A percentile compares a stretch with the other conserved stretches of the same genome.
Evolutionary conservation across 805 yeast genomes (phyloP).

Genomic region (Torulaspora quercuum): DNA sequence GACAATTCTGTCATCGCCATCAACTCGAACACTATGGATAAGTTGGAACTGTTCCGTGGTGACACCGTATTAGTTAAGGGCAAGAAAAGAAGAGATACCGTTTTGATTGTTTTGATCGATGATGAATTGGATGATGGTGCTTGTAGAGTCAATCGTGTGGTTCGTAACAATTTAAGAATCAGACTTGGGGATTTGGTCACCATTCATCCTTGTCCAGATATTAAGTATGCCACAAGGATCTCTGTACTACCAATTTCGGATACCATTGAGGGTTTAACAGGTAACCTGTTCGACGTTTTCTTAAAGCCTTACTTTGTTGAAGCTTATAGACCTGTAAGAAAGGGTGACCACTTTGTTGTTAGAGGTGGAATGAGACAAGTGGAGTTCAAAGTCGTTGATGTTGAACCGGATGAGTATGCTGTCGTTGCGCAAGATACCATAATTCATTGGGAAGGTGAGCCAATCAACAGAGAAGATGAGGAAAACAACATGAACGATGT

Average conservation of each 20-base stretch:
- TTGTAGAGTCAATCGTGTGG: conserved; percentile 91
- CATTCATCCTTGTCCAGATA: conserved; percentile 94
- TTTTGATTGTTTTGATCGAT: conserved; percentile 89
- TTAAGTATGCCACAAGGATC: conserved; percentile 92
- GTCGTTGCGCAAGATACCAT: conserved; percentile 98
- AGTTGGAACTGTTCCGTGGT: conserved; percentile 91
- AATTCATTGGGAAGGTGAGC: conserved; percentile 98
- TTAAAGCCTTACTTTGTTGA: conserved; percentile 97
- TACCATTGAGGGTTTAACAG: conserved; percentile 96
- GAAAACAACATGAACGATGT: conserved; percentile 95
- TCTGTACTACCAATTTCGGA: conserved; percentile 96
- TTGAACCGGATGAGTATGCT: conserved; percentile 95
- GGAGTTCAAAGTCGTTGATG: conserved; percentile 96
- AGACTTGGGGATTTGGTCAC: conserved; percentile 91
- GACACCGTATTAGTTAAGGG: conserved; percentile 97
- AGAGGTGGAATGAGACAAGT: conserved; percentile 99
- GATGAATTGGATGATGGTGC: conserved; percentile 96
- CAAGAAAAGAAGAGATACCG: conserved; percentile 96
- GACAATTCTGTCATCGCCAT: conserved; percentile 96
- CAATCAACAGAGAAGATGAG: conserved; percentile 90
- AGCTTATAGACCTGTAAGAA: conserved; percentile 97
- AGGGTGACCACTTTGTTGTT: conserved; percentile 92
- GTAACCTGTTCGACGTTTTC: conserved; percentile 92
- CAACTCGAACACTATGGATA: conserved; percentile 93
- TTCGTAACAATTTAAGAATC: conserved; percentile 89